phyloP scores from a whole-genome alignment of 1,139 yeast species.

The Pichia sp. region DNA sequence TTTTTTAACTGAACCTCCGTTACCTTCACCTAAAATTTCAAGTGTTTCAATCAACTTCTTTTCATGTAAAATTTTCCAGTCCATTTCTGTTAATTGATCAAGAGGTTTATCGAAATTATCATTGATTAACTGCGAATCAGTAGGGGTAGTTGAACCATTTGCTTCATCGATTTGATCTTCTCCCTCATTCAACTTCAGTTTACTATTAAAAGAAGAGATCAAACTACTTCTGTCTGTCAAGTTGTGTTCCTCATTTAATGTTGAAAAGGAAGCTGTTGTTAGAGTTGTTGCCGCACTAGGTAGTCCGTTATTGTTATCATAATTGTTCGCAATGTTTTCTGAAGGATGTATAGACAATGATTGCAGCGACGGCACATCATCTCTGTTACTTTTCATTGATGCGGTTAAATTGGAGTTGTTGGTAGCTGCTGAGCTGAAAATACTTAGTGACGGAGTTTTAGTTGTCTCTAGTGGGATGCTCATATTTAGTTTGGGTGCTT shows the following conservation, averaged over 20 bases:
- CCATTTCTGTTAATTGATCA: constrained; percentile 52
- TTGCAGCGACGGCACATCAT: too few species aligned
- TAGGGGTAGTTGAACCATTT: constrained; percentile 4
- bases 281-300: constrained; percentile 16
- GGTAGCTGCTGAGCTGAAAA: constrained; percentile 1
- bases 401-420: too few species aligned
- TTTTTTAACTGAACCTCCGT: constrained; percentile 83
- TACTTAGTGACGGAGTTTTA: constrained; percentile 1
- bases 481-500: constrained; percentile 13
- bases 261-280: constrained; percentile 11
- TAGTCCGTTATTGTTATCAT: constrained; percentile 7
- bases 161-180: background rate
- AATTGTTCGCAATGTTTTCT: too few species aligned
- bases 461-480: constrained; percentile 7
- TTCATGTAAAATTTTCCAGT: constrained; percentile 65
- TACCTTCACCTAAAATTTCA: constrained; percentile 82
- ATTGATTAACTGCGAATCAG: background rate
- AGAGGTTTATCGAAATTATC: constrained; percentile 9
- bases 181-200: constrained; percentile 4
- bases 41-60: constrained; percentile 53
- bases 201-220: constrained; percentile 7
- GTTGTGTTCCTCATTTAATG: constrained; percentile 10
- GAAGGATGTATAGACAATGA: constrained; percentile 10
- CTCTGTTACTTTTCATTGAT: too few species aligned
- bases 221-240: constrained; percentile 1